A percentile compares a stretch with the other conserved stretches of the same genome.
phyloP scores from a whole-genome alignment of 2,329 filamentous ascomycete species.

The Corniculantispora saksenae region DNA sequence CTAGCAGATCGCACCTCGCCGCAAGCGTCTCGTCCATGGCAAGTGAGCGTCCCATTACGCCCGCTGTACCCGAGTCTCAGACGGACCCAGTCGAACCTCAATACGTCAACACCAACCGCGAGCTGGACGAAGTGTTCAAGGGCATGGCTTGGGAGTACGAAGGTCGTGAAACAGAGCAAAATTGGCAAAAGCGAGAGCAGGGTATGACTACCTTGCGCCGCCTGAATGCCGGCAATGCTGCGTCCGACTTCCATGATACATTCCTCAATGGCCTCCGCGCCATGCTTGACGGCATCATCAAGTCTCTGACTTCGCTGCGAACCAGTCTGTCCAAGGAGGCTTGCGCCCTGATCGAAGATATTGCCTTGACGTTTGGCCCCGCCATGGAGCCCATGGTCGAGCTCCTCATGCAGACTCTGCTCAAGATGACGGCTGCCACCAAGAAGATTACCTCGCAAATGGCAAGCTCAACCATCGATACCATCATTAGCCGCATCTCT shows the following conservation, averaged over 20 bases:
- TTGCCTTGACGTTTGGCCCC: conserved; percentile 74
- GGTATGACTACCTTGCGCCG: conserved; percentile 73
- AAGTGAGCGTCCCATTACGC: conserved; percentile 58
- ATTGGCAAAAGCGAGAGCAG: conserved; percentile 87
- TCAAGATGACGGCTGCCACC: conserved; percentile 85
- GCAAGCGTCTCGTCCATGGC: conserved; percentile 46
- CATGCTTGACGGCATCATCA: conserved; percentile 84
- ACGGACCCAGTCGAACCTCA: conserved; percentile 73
- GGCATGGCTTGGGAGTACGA: conserved; percentile 83
- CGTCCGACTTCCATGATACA: conserved; percentile 70
- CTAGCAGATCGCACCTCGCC: conserved; percentile 46
- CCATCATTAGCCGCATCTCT: conserved; percentile 74
- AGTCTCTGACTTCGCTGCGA: conserved; percentile 77
- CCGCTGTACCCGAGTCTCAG: conserved; percentile 60
- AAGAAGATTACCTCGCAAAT: conserved; percentile 91
- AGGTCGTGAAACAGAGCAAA: conserved; percentile 84
- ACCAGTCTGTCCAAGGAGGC: conserved; percentile 90
- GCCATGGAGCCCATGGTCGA: conserved; percentile 87
- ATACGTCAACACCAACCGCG: conserved; percentile 80
- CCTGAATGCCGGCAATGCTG: conserved; percentile 80
- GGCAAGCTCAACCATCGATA: conserved; percentile 78
- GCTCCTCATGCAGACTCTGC: conserved; percentile 81
- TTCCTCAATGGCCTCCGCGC: conserved; percentile 72
- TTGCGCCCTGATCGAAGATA: conserved; percentile 80
- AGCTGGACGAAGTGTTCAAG: conserved; percentile 84